phyloP scores from a whole-genome alignment of 2,329 filamentous ascomycete genomes.

The Trichoderma sp. region DNA sequence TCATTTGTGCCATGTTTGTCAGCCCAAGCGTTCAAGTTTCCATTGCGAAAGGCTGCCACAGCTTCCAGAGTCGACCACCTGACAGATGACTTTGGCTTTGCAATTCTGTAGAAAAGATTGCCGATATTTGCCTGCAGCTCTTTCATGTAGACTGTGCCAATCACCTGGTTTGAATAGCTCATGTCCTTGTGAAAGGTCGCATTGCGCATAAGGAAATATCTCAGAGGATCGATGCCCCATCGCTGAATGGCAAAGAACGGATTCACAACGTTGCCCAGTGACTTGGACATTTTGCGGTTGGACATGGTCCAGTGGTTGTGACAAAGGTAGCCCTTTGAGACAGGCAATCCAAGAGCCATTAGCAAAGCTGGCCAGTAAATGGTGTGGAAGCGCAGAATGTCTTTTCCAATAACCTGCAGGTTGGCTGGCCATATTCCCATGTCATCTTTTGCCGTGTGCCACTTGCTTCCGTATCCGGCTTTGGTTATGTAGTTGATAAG shows the following conservation, averaged over 20 bases:
- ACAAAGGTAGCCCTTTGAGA: constrained; percentile 78
- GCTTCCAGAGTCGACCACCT: constrained; percentile 67
- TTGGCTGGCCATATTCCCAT: constrained; percentile 84
- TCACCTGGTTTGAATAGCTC: constrained; percentile 79
- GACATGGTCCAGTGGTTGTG: constrained; percentile 97
- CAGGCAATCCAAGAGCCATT: constrained; percentile 79
- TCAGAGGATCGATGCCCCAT: constrained; percentile 84
- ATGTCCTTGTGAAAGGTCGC: constrained; percentile 78
- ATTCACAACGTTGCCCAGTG: constrained; percentile 90
- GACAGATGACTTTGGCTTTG: constrained; percentile 57
- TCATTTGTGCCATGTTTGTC: constrained; percentile 2
- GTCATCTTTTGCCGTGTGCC: constrained; percentile 66
- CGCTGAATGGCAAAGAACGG: constrained; percentile 89
- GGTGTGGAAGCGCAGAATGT: constrained; percentile 94
- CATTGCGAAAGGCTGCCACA: constrained; percentile 46
- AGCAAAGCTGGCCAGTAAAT: constrained; percentile 98
- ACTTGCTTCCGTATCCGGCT: constrained; percentile 69
- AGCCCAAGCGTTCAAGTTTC: constrained; percentile 33
- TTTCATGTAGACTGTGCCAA: constrained; percentile 79
- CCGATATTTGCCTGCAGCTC: constrained; percentile 77
- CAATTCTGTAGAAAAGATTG: constrained; percentile 75
- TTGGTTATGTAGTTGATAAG: constrained; percentile 92
- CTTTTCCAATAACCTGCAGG: constrained; percentile 91
- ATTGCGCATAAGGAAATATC: constrained; percentile 84
- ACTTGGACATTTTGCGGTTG: constrained; percentile 94